Evolutionary conservation across 495 filamentous ascomycete species (phyloP).

Genomic region (Xylaria curta): DNA sequence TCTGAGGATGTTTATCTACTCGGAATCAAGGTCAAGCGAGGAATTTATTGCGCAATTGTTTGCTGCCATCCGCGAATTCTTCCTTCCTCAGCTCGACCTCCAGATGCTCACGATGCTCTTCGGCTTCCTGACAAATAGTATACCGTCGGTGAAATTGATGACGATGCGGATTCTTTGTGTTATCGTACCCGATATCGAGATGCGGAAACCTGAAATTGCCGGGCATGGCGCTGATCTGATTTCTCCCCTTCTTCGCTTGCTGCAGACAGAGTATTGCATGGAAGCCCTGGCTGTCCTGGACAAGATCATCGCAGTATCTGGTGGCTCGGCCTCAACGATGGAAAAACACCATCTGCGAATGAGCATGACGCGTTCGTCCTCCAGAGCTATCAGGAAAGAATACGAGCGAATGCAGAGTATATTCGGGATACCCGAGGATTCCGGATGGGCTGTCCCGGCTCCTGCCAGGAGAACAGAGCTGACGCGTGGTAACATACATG

Average conservation of each 20-base stretch:
- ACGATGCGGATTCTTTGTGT: slow-evolving; percentile 88
- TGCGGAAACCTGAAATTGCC: slow-evolving; percentile 88
- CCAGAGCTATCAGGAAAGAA: slow-evolving; percentile 85
- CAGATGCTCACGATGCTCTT: slow-evolving; percentile 87
- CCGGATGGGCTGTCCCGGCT: slow-evolving; percentile 94
- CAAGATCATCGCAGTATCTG: slow-evolving; percentile 91
- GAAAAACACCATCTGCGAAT: slow-evolving; percentile 93
- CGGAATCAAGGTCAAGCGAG: slow-evolving; percentile 69
- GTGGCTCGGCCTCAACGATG: slow-evolving; percentile 69
- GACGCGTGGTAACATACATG: slow-evolving; percentile 91
- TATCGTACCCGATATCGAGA: slow-evolving; percentile 89
- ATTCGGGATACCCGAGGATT: slow-evolving; percentile 95
- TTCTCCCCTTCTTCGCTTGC: slow-evolving; percentile 84
- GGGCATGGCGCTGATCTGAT: slow-evolving; percentile 94
- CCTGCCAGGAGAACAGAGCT: slow-evolving; percentile 84
- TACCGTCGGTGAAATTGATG: slow-evolving; percentile 87
- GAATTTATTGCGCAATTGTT: slow-evolving; percentile 82
- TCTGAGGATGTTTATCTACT: slow-evolving; percentile 72
- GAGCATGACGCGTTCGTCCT: slow-evolving; percentile 89
- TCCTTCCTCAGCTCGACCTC: slow-evolving; percentile 84
- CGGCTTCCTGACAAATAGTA: slow-evolving; percentile 86
- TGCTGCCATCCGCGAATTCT: slow-evolving; percentile 76
- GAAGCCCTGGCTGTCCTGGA: slow-evolving; percentile 91
- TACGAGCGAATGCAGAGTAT: slow-evolving; percentile 93
- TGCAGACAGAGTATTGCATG: slow-evolving; percentile 92